Base-by-base conservation (phyloP, 257 asterid genomes). In the Solanum lignicaule region DNA sequence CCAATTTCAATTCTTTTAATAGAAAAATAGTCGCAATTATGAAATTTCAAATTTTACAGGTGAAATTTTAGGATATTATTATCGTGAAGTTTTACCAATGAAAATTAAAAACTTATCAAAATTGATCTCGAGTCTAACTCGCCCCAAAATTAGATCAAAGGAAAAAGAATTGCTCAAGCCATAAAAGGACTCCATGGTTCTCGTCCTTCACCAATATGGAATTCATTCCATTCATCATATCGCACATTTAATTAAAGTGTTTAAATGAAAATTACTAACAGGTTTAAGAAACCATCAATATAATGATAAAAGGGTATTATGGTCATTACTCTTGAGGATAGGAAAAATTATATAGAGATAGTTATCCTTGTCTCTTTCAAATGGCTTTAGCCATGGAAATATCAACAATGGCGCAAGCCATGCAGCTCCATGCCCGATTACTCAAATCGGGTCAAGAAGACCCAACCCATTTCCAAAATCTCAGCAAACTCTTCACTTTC, bases 401-500 rank as follows among this genome's bases (percentile, higher is more conserved):
- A 65, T 83, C 83, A 38, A 87, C 88, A 25, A 84, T 88, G 89
- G 35, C 76, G 23, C 88, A 88, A 75, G 90, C 89, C 27, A 83
- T 88, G 88, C 92, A 90, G 65, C 90, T 90, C 58, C 92, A 90
- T 83, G 92, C 88, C 87, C 90, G 85, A 7, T 3, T 88, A 21
- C 83, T 90, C 87, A 88, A 88, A 66, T 79, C 85, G 6, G 87
- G 88, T 25, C 66, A n/a, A 18, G 36, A 88, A 39, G 55, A 46
- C 20, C 69, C 36, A 62, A 36, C 33, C 84, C 18, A 62, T 25
- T 21, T 27, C 72, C 87, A 60, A 58, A 38, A 41, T 7, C 87
- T 88, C 86, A 87, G 89, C 86, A 83, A 86, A 8, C 89, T 90
- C 52, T 90, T 90, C 79, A 90, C 92, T 25, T 90, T 90, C 90